Conservation (phyloP, 257 asterid genomes). For the Voacanga thouarsii region DNA sequence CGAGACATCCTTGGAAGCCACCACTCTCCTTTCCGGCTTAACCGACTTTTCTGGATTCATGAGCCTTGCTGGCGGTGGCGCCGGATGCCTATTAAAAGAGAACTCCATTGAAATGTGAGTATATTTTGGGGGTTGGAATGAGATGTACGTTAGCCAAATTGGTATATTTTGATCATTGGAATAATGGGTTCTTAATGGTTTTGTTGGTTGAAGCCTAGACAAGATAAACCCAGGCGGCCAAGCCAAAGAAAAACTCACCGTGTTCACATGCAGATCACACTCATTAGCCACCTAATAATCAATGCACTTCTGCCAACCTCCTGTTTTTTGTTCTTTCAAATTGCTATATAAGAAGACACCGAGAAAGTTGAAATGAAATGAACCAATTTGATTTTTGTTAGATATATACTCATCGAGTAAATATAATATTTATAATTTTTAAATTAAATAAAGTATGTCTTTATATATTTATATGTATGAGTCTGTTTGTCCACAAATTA, state of each 20-base stretch:
- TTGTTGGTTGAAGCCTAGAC: constrained; percentile 30
- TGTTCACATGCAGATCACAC: constrained; percentile 13
- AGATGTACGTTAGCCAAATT: constrained; percentile 12
- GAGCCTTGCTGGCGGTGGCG: constrained; percentile 32
- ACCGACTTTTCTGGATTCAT: constrained; percentile 30
- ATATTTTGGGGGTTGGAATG: constrained; percentile 6
- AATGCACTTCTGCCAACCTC: constrained; percentile 12
- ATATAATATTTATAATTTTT: too few species aligned
- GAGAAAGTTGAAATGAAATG: constrained; percentile 1
- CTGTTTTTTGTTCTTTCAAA: neutral
- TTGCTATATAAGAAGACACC: constrained; percentile 10
- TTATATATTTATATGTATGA: too few species aligned
- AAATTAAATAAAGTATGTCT: too few species aligned
- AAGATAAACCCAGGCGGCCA: constrained; percentile 20
- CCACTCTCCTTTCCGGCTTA: constrained; percentile 1
- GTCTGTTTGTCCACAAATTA: too few species aligned
- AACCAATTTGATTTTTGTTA: too few species aligned
- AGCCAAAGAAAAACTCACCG: constrained; percentile 1
- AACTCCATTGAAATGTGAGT: neutral
- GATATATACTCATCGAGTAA: too few species aligned
- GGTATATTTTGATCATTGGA: neutral
- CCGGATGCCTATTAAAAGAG: constrained; percentile 11
- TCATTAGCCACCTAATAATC: neutral
- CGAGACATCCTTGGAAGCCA: constrained; percentile 24
- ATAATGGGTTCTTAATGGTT: constrained; percentile 19